Conservation (phyloP, 768 basidiomycete species). For the Lactarius pseudohatsudake region DNA sequence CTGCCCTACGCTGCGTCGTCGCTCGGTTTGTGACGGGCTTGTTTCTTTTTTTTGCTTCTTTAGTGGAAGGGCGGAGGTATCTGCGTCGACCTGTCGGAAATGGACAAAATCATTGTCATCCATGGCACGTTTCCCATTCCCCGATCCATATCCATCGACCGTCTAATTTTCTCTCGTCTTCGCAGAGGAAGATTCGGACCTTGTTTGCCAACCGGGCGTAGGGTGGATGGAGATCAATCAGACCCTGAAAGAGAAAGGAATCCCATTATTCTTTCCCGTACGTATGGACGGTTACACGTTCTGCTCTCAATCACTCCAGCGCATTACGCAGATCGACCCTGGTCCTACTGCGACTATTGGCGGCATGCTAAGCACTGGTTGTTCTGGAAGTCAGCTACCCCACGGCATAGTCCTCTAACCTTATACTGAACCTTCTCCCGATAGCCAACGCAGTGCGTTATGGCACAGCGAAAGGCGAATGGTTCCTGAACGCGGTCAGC, state of each 20-base stretch:
- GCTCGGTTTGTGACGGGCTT: not conserved
- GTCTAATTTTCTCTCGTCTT: not conserved
- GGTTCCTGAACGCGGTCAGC: constrained; percentile 81
- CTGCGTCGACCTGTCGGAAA: constrained; percentile 73
- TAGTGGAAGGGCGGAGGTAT: constrained; percentile 54
- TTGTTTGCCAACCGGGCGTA: constrained; percentile 72
- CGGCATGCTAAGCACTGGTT: constrained; percentile 85
- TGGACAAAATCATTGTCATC: constrained; percentile 77
- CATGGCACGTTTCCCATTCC: constrained; percentile 49
- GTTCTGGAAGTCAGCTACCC: constrained; percentile 65
- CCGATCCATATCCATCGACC: not conserved
- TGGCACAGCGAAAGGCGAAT: constrained; percentile 86
- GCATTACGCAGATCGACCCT: constrained; percentile 58
- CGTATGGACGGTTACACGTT: not conserved
- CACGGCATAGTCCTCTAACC: not conserved
- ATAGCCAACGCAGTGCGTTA: constrained; percentile 80
- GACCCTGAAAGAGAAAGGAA: constrained; percentile 64
- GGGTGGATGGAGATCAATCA: constrained; percentile 74
- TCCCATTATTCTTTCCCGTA: constrained; percentile 84
- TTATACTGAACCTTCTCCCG: not conserved
- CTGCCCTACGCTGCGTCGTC: not conserved
- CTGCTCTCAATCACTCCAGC: not conserved
- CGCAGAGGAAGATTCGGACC: constrained; percentile 65
- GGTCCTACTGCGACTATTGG: constrained; percentile 81
- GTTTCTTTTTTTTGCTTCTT: not conserved